phyloP scores from a whole-genome alignment of 164 flowering plant species.

The Malania oleifera region DNA sequence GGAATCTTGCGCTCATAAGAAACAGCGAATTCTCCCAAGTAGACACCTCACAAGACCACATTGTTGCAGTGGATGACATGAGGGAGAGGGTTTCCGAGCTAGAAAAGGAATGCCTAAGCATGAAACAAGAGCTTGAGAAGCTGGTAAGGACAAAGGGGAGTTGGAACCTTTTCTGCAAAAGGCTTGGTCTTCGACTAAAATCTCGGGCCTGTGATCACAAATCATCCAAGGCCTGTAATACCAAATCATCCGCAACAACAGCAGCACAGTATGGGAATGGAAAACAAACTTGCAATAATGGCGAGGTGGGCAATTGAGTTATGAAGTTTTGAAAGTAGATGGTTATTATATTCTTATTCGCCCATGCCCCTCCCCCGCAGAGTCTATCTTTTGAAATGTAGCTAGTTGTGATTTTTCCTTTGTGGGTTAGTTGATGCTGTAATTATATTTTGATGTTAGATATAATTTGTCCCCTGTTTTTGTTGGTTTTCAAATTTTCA shows the following conservation, averaged over 20 bases:
- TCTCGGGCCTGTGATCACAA: not conserved
- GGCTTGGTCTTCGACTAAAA: not conserved
- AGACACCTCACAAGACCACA: conserved; percentile 14
- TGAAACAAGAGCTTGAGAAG: conserved; percentile 35
- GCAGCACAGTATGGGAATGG: too few relatives aligned
- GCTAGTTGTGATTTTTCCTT: not conserved
- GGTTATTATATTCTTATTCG: too few relatives aligned
- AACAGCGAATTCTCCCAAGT: conserved; percentile 9
- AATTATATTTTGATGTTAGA: not conserved
- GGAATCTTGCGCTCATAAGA: conserved; percentile 24
- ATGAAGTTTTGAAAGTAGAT: too few relatives aligned
- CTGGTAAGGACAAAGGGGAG: conserved; percentile 1
- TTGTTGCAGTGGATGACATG: conserved; percentile 19
- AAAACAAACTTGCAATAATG: too few relatives aligned
- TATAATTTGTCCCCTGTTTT: too few relatives aligned
- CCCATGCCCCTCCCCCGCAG: too few relatives aligned
- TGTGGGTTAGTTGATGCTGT: not conserved
- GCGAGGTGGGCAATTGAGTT: too few relatives aligned
- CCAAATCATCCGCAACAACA: not conserved
- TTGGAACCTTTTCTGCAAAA: not conserved
- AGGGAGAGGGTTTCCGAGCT: conserved; percentile 32
- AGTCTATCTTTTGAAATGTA: too few relatives aligned
- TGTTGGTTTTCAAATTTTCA: too few relatives aligned
- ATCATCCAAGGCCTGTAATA: not conserved
- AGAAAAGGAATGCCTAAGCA: conserved; percentile 34